These are phyloP conservation scores for Kodamaea sp. DNA, from an alignment of 1,139 yeast genomes.

Conservation along the genomic window DNA sequence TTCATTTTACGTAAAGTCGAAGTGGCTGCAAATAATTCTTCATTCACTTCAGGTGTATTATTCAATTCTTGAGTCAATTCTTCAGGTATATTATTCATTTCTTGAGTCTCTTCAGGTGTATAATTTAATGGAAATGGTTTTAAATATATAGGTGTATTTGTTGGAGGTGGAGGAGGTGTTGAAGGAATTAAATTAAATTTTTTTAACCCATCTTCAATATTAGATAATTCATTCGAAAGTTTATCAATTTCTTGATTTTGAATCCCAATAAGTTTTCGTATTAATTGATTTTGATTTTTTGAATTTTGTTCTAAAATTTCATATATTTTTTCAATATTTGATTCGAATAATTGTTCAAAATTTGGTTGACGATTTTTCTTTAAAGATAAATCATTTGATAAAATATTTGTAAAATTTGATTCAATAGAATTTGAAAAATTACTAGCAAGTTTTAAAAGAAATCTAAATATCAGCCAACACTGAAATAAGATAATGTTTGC, in stretches of 20 bases:
- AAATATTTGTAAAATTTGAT: slow-evolving; percentile 1
- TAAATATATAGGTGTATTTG: slow-evolving; percentile 7
- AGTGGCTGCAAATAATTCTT: background rate
- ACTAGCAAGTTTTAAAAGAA: slow-evolving; percentile 12
- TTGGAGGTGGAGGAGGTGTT: background rate
- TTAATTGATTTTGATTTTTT: slow-evolving; percentile 5
- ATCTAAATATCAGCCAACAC: slow-evolving; percentile 27
- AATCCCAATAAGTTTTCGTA: slow-evolving; percentile 6
- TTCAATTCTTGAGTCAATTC: background rate
- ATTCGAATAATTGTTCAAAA: slow-evolving; percentile 3
- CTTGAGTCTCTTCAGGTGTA: slow-evolving; percentile 3
- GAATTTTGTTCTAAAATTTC: slow-evolving; percentile 6
- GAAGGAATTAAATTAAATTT: slow-evolving; percentile 4
- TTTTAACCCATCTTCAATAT: slow-evolving; percentile 8
- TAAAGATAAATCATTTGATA: background rate
- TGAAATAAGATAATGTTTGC: slow-evolving; percentile 30
- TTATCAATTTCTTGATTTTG: slow-evolving; percentile 7
- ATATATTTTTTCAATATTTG: slow-evolving; percentile 5
- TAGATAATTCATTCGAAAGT: slow-evolving; percentile 4
- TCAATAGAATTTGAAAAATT: slow-evolving; percentile 8
- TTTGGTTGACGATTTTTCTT: slow-evolving; percentile 1
- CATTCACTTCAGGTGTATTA: background rate
- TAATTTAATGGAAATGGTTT: slow-evolving; percentile 16
- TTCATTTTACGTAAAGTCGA: slow-evolving; percentile 2
- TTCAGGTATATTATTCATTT: background rate